Evolutionary conservation across 441 rosid species (phyloP).

Genomic region (Erodium chrysanthum): DNA sequence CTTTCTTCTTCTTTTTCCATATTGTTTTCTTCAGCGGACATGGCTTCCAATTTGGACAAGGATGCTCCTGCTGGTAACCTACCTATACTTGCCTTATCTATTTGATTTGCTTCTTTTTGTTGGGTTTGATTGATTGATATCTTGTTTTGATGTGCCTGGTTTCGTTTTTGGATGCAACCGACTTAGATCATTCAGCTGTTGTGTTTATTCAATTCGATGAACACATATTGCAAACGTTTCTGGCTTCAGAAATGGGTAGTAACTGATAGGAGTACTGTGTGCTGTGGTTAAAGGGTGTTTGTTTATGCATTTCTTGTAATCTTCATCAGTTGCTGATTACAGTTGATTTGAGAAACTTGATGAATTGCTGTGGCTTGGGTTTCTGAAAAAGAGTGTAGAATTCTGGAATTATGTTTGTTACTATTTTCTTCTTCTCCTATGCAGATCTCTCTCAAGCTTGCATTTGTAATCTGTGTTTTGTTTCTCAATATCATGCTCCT

Average conservation of each 20-base stretch:
- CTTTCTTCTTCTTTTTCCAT: background rate
- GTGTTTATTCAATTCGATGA: no score
- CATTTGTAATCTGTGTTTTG: background rate
- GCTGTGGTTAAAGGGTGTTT: background rate
- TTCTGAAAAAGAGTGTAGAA: background rate
- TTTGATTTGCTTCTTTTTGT: constrained; percentile 5
- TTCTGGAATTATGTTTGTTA: background rate
- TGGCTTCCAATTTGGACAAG: constrained; percentile 58
- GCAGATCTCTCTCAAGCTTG: background rate
- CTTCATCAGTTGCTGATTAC: background rate
- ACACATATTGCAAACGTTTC: background rate
- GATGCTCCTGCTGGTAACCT: constrained; percentile 43
- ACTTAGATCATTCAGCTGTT: no score
- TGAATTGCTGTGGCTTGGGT: background rate
- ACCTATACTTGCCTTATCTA: background rate
- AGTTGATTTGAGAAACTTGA: background rate
- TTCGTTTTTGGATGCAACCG: no score
- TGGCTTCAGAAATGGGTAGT: background rate
- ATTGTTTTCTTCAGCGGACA: constrained; percentile 19
- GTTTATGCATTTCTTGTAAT: background rate
- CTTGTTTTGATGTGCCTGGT: no score
- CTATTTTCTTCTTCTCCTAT: background rate
- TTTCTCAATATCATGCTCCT: background rate
- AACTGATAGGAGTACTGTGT: no score
- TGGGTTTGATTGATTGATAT: background rate